These are phyloP conservation scores for rapeseed (Brassica napus) DNA, from an alignment of 345 rosid species.

Conservation along the genomic window DNA sequence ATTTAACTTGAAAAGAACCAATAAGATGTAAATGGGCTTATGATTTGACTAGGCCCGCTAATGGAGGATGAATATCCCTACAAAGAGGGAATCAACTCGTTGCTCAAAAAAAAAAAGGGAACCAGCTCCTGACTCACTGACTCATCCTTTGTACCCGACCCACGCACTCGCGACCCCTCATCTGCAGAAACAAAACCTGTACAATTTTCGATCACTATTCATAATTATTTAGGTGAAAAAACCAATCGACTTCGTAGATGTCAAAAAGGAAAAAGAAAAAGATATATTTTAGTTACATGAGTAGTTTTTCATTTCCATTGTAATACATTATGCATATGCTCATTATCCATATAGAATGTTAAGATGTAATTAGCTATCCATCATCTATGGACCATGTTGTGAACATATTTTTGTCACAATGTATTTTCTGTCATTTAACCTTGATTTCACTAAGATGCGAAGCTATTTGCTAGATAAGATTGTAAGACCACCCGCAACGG, in stretches of 20 bases:
- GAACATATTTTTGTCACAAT: not conserved
- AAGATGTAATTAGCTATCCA: not conserved
- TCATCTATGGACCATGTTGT: not conserved
- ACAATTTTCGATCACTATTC: constrained; percentile 14
- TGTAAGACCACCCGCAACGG: no score
- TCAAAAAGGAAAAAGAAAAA: not conserved
- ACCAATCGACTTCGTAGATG: not conserved
- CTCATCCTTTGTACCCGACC: constrained; percentile 34
- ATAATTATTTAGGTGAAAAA: not conserved
- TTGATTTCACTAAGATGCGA: not conserved
- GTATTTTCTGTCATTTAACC: not conserved
- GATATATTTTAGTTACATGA: not conserved
- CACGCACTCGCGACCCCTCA: constrained; percentile 32
- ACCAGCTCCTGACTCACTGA: constrained; percentile 37
- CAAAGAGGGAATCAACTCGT: constrained; percentile 24
- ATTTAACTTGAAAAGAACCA: not conserved
- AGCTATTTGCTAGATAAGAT: not conserved
- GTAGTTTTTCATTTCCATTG: not conserved
- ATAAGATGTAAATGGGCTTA: constrained; percentile 16
- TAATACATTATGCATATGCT: not conserved
- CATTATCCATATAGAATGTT: not conserved
- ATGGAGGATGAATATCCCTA: constrained; percentile 11
- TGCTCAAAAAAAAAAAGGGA: not conserved
- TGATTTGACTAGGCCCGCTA: not conserved
- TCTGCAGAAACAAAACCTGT: constrained; percentile 32